These are phyloP conservation scores for Papiliotrema fonsecae DNA, from an alignment of 1,284 basidiomycete genomes.

Conservation along the genomic window DNA sequence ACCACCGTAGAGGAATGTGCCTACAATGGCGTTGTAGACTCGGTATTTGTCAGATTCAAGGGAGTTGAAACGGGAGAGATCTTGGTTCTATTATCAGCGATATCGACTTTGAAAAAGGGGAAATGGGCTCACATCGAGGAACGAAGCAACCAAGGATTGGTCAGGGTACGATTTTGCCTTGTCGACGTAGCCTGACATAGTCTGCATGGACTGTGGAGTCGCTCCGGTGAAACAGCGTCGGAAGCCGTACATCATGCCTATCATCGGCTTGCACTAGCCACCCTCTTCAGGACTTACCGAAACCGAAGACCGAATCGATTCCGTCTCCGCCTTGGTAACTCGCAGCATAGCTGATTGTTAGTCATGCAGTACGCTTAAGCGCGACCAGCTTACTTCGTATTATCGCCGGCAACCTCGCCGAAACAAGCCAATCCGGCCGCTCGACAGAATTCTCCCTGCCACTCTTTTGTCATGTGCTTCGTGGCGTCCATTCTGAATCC, in stretches of 20 bases:
- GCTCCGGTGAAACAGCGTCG: constrained; percentile 10
- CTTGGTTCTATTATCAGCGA: no score
- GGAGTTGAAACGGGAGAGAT: constrained; percentile 66
- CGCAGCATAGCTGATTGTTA: constrained; percentile 15
- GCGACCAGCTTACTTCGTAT: constrained; percentile 50
- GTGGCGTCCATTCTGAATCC: constrained; percentile 66
- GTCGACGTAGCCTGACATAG: constrained; percentile 55
- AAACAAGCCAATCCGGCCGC: constrained; percentile 72
- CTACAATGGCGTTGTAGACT: constrained; percentile 58
- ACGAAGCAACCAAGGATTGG: constrained; percentile 60
- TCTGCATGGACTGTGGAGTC: constrained; percentile 52
- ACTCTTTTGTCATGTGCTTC: constrained; percentile 52
- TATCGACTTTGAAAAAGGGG: no score
- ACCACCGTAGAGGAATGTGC: constrained; percentile 61
- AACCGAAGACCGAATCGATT: constrained; percentile 37
- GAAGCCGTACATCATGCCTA: constrained; percentile 26
- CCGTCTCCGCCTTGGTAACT: constrained; percentile 22
- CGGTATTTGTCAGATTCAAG: constrained; percentile 36
- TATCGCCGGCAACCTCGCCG: constrained; percentile 64
- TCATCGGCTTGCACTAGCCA: constrained; percentile 5
- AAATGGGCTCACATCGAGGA: no score
- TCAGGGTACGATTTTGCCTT: constrained; percentile 49
- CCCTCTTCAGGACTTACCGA: no score
- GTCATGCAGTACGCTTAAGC: not conserved
- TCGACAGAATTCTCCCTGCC: constrained; percentile 54